Percentiles rank a stretch among this genome's conserved stretches.
phyloP scores from a whole-genome alignment of 192 early-diverging fungal genomes.

The Backusella parvicylindrica region DNA sequence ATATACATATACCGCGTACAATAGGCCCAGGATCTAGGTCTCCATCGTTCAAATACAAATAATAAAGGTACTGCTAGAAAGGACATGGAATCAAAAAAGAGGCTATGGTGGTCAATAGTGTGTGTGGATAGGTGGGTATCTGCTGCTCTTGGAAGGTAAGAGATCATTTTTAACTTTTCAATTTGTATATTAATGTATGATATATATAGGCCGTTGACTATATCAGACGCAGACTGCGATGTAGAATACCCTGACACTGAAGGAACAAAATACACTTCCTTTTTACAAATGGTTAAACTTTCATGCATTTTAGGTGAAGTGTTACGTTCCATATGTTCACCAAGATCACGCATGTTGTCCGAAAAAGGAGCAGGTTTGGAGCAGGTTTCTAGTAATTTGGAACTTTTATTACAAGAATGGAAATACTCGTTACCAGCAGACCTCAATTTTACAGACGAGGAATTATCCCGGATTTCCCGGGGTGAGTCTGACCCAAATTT shows the following conservation, averaged over 20 bases:
- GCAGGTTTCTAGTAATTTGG: not conserved
- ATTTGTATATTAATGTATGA: not conserved
- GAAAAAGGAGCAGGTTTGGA: slow-evolving; percentile 8
- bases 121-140: slow-evolving; percentile 26
- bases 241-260: slow-evolving; percentile 16
- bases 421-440: slow-evolving; percentile 6
- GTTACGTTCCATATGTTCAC: slow-evolving; percentile 22
- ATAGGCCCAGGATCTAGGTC: slow-evolving; percentile 29
- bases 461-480: slow-evolving; percentile 7
- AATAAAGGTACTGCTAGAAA: not conserved
- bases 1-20: not conserved
- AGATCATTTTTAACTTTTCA: not conserved
- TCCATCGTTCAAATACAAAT: slow-evolving; percentile 27
- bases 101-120: slow-evolving; percentile 26
- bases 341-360: slow-evolving; percentile 7
- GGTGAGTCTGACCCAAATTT: not conserved
- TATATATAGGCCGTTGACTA: slow-evolving; percentile 12
- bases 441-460: slow-evolving; percentile 13
- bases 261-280: not conserved
- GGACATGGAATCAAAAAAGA: slow-evolving; percentile 4
- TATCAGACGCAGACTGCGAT: slow-evolving; percentile 31
- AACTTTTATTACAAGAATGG: slow-evolving; percentile 16
- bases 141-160: slow-evolving; percentile 25
- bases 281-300: slow-evolving; percentile 18
- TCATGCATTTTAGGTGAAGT: slow-evolving; percentile 27